Evolutionary conservation across 75 land plant species (phyloP).

Genomic region (Cupressus sempervirens): DNA sequence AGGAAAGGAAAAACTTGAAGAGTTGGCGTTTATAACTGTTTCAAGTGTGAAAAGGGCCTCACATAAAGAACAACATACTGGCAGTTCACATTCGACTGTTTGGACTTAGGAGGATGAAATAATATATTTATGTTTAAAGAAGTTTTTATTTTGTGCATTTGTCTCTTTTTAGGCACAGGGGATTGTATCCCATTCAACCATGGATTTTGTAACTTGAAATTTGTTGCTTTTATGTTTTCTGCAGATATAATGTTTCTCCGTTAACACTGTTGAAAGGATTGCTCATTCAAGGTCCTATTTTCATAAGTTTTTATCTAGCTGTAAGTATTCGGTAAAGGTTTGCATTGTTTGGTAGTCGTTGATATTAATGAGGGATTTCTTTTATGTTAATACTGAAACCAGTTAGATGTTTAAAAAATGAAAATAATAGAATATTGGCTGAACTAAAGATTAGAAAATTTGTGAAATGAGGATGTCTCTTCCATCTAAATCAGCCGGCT

Average conservation of each 20-base stretch:
- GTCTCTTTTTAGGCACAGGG: background rate
- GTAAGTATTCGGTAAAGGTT: conserved; percentile 38
- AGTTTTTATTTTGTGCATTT: background rate
- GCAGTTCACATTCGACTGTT: too few relatives aligned
- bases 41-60: too few relatives aligned
- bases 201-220: background rate
- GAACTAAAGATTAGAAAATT: background rate
- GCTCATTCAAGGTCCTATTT: conserved; percentile 80
- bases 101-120: background rate
- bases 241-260: conserved; percentile 74
- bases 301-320: conserved; percentile 86
- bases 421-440: background rate
- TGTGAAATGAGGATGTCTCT: background rate
- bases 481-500: background rate
- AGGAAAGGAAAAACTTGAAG: too few relatives aligned
- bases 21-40: too few relatives aligned
- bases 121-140: background rate
- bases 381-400: background rate
- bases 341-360: background rate
- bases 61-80: too few relatives aligned
- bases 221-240: conserved; percentile 8
- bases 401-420: background rate
- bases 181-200: conserved; percentile 5
- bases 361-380: background rate
- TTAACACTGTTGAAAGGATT: conserved; percentile 81